Evolutionary conservation across 805 yeast genomes (phyloP).

Genomic region (Nematodospora valgi): DNA sequence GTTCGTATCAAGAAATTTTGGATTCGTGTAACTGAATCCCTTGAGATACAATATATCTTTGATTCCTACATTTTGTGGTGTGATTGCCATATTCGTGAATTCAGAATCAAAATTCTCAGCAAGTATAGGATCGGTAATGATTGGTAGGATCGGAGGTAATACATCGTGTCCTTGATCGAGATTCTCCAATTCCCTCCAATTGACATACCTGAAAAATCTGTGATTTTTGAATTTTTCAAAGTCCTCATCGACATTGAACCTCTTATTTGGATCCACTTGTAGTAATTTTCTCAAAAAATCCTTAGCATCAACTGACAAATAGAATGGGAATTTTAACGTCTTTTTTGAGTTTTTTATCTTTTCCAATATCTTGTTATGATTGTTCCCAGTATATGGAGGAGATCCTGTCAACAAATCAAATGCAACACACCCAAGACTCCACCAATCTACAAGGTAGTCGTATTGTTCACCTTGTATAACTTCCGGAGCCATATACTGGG

Average conservation of each 20-base stretch:
- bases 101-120: slow-evolving; percentile 45
- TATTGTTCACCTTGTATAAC: slow-evolving; percentile 39
- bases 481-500: slow-evolving; percentile 48
- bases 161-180: slow-evolving; percentile 14
- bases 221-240: slow-evolving; percentile 32
- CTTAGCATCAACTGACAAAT: slow-evolving; percentile 40
- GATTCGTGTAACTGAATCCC: slow-evolving; percentile 41
- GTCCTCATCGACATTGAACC: slow-evolving; percentile 34
- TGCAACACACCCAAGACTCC: slow-evolving; percentile 45
- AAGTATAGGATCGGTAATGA: slow-evolving; percentile 41
- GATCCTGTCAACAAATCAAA: slow-evolving; percentile 42
- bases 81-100: slow-evolving; percentile 38
- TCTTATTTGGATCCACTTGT: slow-evolving; percentile 32
- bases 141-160: slow-evolving; percentile 41
- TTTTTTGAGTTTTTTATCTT: slow-evolving; percentile 29
- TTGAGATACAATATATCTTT: slow-evolving; percentile 38
- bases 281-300: slow-evolving; percentile 37
- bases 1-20: slow-evolving; percentile 26
- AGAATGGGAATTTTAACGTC: slow-evolving; percentile 37
- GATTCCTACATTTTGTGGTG: slow-evolving; percentile 22
- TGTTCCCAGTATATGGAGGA: slow-evolving; percentile 44
- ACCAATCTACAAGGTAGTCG: slow-evolving; percentile 45
- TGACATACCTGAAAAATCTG: slow-evolving; percentile 36
- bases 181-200: slow-evolving; percentile 34
- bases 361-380: slow-evolving; percentile 37